Conservation (phyloP, 257 asterid species). For the Penstemon davidsonii region DNA sequence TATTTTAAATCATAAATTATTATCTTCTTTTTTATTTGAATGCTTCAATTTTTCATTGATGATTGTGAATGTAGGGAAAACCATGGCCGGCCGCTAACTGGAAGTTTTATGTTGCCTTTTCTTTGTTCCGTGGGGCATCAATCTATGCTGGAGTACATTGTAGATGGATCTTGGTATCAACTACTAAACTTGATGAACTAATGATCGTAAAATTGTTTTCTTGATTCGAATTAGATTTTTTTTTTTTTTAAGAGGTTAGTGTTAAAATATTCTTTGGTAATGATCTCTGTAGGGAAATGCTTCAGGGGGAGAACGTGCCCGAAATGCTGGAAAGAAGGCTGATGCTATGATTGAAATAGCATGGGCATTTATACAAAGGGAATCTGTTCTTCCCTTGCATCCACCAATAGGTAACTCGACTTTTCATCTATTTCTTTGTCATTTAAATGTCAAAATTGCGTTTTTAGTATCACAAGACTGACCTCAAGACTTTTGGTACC, state of each 20-base stretch:
- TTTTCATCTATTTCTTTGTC: slow-evolving; percentile 20
- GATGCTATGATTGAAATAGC: slow-evolving; percentile 61
- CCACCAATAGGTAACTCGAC: slow-evolving; percentile 59
- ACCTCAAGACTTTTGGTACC: no score
- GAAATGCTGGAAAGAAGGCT: slow-evolving; percentile 64
- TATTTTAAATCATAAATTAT: slow-evolving; percentile 1
- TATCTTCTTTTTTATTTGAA: not conserved
- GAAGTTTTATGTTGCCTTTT: slow-evolving; percentile 91
- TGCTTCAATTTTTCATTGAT: slow-evolving; percentile 26
- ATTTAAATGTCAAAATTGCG: not conserved
- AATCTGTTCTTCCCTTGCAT: slow-evolving; percentile 67
- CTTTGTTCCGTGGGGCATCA: slow-evolving; percentile 90
- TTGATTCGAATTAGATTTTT: not conserved
- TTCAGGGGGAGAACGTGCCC: slow-evolving; percentile 94
- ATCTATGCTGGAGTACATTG: slow-evolving; percentile 83
- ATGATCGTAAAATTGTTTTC: slow-evolving; percentile 19
- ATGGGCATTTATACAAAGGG: slow-evolving; percentile 61
- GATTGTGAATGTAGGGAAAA: slow-evolving; percentile 60
- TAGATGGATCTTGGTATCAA: slow-evolving; percentile 80
- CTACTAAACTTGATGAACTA: slow-evolving; percentile 25
- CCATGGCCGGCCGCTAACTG: slow-evolving; percentile 86
- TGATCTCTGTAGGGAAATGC: slow-evolving; percentile 80
- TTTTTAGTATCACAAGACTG: no score
- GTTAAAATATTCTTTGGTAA: slow-evolving; percentile 5
- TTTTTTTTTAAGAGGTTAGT: not conserved